phyloP scores from a whole-genome alignment of 805 yeast genomes.

The Phaffomyces thermotolerans region DNA sequence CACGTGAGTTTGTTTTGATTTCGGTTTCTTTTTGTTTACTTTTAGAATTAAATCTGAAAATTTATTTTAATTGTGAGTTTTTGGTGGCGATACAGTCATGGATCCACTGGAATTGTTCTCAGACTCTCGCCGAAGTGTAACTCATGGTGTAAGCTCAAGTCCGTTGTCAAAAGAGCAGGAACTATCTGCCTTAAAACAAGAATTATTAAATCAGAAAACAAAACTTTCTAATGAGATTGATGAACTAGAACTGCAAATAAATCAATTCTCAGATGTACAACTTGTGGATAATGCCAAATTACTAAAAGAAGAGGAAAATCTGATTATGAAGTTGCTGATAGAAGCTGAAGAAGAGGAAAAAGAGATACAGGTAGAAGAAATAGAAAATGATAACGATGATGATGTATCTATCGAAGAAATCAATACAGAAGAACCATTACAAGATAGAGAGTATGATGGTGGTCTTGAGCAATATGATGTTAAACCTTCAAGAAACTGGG shows the following conservation, averaged over 20 bases:
- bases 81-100: not conserved
- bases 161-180: constrained; percentile 3
- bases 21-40: not conserved
- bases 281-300: constrained; percentile 5
- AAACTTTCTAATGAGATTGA: constrained; percentile 13
- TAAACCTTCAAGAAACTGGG: constrained; percentile 20
- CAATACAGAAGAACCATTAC: constrained; percentile 2
- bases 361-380: too few relatives aligned
- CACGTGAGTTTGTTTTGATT: not conserved
- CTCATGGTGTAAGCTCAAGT: not conserved
- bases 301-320: constrained; percentile 11
- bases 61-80: not conserved
- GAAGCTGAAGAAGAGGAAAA: constrained; percentile 1
- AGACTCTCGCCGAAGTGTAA: not conserved
- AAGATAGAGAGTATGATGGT: constrained; percentile 6
- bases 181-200: constrained; percentile 1
- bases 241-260: constrained; percentile 15
- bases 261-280: constrained; percentile 10
- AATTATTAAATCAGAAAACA: constrained; percentile 1
- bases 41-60: not conserved
- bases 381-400: not conserved
- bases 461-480: constrained; percentile 11
- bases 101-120: constrained; percentile 9
- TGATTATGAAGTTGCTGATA: constrained; percentile 6
- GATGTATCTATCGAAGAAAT: not conserved